Conservation (phyloP, 139 green algal genomes). For the Desmodesmus armatus region DNA sequence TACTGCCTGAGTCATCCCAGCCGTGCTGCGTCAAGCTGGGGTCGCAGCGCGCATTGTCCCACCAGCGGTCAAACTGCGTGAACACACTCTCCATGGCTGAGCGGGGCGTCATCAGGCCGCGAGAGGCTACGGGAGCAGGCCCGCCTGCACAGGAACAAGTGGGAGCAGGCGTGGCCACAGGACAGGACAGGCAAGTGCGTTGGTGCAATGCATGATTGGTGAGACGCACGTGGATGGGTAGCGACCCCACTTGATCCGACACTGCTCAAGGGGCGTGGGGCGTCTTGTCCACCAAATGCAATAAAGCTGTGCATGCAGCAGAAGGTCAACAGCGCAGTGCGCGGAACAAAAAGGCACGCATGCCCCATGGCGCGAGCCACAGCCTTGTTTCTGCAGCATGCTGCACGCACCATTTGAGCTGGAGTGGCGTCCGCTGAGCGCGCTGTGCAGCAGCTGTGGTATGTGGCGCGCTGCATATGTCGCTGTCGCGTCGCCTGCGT, state of each 20-base stretch:
- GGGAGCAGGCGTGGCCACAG: neutral
- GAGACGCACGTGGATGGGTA: no score
- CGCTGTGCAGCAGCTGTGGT: conserved; percentile 36
- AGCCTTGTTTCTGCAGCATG: neutral
- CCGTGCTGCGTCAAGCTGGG: conserved; percentile 37
- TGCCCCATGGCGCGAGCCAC: no score
- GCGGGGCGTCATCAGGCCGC: neutral
- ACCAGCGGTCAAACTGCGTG: conserved; percentile 45
- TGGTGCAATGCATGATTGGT: no score
- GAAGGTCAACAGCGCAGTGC: no score
- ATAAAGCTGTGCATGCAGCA: no score
- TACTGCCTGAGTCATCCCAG: conserved; percentile 47
- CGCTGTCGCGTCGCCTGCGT: conserved; percentile 37
- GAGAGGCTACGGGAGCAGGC: neutral
- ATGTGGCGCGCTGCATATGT: conserved; percentile 40
- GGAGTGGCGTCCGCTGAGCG: neutral
- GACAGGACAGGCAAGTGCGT: neutral
- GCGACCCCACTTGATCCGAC: no score
- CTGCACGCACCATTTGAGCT: neutral
- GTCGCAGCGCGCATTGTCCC: conserved; percentile 47
- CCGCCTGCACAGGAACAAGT: neutral
- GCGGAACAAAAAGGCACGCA: no score
- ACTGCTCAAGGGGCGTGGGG: no score
- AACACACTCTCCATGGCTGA: conserved; percentile 18
- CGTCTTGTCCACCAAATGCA: no score